Evolutionary conservation across 371 early-diverging fungal genomes (phyloP), one percentile per base, ranked within the genome.

Genomic region (Lichtheimia corymbifera): DNA sequence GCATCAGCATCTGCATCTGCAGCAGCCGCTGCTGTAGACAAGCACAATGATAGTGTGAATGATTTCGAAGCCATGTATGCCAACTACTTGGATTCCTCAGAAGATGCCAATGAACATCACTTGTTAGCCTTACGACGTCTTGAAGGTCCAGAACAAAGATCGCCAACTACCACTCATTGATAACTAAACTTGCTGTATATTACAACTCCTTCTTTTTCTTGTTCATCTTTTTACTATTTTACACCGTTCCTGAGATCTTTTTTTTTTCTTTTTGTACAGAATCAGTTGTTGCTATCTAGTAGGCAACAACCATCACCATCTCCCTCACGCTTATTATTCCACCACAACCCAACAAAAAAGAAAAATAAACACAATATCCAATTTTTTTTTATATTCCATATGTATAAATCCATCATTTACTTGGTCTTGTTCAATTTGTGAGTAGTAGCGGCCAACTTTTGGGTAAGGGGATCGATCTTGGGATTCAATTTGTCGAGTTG

Each of bases 381-480:
- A 18, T 18, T n/a, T n/a, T n/a, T n/a, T 24, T 28, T 18, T 43
- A 22, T 55, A 42, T 0, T 24, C 2, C 24, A 27, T 5, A 17
- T 55, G 22, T 40, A 43, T n/a, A 35, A 55, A 41, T 42, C 35
- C 5, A 15, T 40, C 53, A 27, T 63, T 62, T 72, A 72, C 35
- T 56, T 61, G 25, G 72, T 77, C 50, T 64, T 76, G 63, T 83
- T 80, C 13, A 84, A 70, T 66, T 73, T 83, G 62, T 70, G 59
- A 18, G 82, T 77, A 5, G 80, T 73, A 27, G 64, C 56, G 12
- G 64, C 60, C 53, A 85, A 55, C 55, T 77, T 74, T 28, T 75
- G 72, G 28, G 56, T 77, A 15, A 80, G 55, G 18, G 80, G 80
- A 56, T 80, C 80, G 7, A 80, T 74, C 68, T 77, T 75, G 6